Conservation (phyloP, 768 basidiomycete genomes). For the Floccularia luteovirens region DNA sequence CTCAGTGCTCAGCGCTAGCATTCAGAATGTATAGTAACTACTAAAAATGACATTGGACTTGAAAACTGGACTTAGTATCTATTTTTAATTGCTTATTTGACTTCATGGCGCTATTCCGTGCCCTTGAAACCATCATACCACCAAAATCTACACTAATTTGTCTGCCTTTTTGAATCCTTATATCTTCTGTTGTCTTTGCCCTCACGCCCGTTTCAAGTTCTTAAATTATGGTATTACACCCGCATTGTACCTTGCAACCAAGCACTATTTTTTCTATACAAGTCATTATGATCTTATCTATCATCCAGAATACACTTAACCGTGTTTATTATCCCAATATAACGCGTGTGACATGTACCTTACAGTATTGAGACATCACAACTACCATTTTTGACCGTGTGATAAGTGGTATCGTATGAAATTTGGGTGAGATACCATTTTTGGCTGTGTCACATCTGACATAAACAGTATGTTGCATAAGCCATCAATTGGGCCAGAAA, state of each 20-base stretch:
- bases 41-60: constrained; percentile 4
- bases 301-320: no score
- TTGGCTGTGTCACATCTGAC: no score
- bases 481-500: no score
- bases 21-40: constrained; percentile 51
- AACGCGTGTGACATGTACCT: no score
- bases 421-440: no score
- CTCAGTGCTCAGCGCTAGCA: constrained; percentile 74
- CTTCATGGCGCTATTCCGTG: constrained; percentile 13
- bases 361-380: no score
- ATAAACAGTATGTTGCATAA: no score
- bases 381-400: no score
- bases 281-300: no score
- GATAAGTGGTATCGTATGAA: no score
- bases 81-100: constrained; percentile 27
- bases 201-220: constrained; percentile 24
- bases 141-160: constrained; percentile 34
- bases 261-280: no score
- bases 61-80: constrained; percentile 25
- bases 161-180: constrained; percentile 32
- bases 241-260: constrained; percentile 67
- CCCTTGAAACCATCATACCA: constrained; percentile 26
- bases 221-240: constrained; percentile 32
- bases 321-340: no score
- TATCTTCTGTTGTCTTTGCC: constrained; percentile 31